Conservation (phyloP, 345 rosid genomes). For the Bretschneidera sinensis region DNA sequence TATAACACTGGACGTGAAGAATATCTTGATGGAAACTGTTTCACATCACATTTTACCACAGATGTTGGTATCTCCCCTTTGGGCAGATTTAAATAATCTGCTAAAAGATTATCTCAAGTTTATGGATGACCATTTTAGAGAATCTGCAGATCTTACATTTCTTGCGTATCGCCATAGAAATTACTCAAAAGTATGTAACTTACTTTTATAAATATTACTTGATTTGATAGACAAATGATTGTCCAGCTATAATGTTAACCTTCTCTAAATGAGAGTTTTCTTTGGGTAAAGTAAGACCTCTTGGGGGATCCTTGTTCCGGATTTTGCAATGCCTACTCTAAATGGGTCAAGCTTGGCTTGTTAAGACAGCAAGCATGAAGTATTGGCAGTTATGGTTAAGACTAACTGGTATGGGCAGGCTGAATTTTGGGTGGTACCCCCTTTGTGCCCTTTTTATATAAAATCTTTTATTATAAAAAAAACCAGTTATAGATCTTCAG, state of each 20-base stretch:
- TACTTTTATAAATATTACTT: constrained; percentile 3
- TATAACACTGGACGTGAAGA: constrained; percentile 93
- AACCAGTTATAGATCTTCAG: too few species aligned
- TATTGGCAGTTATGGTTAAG: too few species aligned
- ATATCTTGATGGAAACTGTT: constrained; percentile 88
- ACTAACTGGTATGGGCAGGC: too few species aligned
- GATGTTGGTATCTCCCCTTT: constrained; percentile 79
- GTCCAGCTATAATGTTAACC: not conserved
- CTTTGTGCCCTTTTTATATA: too few species aligned
- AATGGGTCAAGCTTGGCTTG: too few species aligned
- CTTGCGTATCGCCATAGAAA: constrained; percentile 97
- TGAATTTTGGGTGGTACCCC: too few species aligned
- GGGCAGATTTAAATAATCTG: constrained; percentile 64
- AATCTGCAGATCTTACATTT: constrained; percentile 95
- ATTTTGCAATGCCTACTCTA: not conserved
- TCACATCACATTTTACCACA: constrained; percentile 84
- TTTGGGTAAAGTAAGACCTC: not conserved
- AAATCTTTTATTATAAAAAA: too few species aligned
- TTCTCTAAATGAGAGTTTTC: not conserved
- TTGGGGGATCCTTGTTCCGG: not conserved
- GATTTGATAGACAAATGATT: not conserved
- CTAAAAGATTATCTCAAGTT: constrained; percentile 87
- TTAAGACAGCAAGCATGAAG: too few species aligned
- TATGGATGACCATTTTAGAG: constrained; percentile 97
- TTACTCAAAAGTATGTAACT: constrained; percentile 74